Base-by-base conservation (phyloP, 73 alveolate genomes). In the Paramecium sonneborni region DNA sequence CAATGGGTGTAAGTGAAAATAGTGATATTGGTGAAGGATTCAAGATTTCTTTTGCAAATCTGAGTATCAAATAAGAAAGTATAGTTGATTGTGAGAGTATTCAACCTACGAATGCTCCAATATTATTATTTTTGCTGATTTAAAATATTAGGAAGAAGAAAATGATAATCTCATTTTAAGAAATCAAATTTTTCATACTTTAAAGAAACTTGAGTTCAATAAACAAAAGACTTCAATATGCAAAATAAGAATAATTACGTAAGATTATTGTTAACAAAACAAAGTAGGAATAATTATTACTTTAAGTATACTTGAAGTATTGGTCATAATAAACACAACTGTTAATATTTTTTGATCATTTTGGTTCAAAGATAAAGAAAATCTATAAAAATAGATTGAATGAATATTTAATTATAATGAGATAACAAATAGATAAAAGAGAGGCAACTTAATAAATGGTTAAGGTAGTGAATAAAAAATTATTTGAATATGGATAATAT, bases 1-100 rank as follows among this genome's bases (percentile, higher is more conserved):
- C 90, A 12, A 62, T 79, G 32, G 90, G 69, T 2, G 21, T 21
- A n/a, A 43, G 90, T 79, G 74, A 79, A 32, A 79, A 43, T 44
- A 23, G 55, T 7, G 69, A 79, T 21, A 20, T 74, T 35, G 87
- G 76, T 3, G 90, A 79, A 5, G 90, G 62, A 11, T 79, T 41
- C 55, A 79, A 79, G 72, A 79, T 79, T 41, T 79, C 90, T 14
- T 79, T 79, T 43, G 90, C 90, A 0, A 79, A 79, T 79, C 6
- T 79, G 46, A 26, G 74, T 6, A 23, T 74, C 35, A 39, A 39
- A 39, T 23, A 74, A 74, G 58, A 74, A 20, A 74, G 58, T 10
- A 74, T 62, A 26, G 44, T 62, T 7, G 48, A 62, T 32, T 62
- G 84, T 30, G 48, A 62, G 26, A 62, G 84, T n/a, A 62, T 62